Percentiles rank a stretch among this genome's conserved stretches.
Evolutionary conservation across 2,329 filamentous ascomycete genomes (phyloP).

Genomic region (Coniochaeta sp.): DNA sequence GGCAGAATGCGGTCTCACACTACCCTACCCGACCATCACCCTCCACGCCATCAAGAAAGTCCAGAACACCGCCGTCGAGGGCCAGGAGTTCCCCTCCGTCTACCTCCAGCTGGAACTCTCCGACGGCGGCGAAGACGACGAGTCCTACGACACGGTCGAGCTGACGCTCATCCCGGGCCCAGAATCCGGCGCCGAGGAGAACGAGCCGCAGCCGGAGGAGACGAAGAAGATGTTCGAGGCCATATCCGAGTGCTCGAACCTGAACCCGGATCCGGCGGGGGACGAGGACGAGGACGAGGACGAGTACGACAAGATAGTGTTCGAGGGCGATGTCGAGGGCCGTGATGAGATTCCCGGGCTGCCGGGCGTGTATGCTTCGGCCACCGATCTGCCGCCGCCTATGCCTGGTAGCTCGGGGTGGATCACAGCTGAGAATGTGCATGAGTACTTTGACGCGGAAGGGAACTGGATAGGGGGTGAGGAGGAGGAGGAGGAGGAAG

Average conservation of each 20-base stretch:
- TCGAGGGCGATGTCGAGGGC: conserved; percentile 47
- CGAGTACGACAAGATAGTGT: conserved; percentile 44
- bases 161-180: conserved; percentile 52
- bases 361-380: conserved; percentile 38
- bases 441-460: conserved; percentile 72
- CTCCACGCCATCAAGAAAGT: conserved; percentile 67
- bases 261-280: conserved; percentile 63
- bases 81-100: conserved; percentile 37
- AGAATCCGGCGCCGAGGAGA: conserved; percentile 10
- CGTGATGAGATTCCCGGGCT: conserved; percentile 45
- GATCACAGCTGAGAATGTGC: conserved; percentile 89
- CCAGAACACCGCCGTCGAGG: conserved; percentile 45
- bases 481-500: conserved; percentile 32
- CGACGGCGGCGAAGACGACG: conserved; percentile 51
- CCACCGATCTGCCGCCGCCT: conserved; percentile 44
- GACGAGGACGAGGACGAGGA: conserved; percentile 52
- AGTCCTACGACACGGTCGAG: conserved; percentile 57
- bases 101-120: conserved; percentile 64
- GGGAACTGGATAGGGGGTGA: conserved; percentile 63
- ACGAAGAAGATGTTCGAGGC: conserved; percentile 55
- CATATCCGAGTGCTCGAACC: conserved; percentile 65
- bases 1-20: conserved; percentile 52
- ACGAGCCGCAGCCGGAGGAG: conserved; percentile 16
- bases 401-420: conserved; percentile 70
- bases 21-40: conserved; percentile 67